These are phyloP conservation scores for Pseudogymnoascus sp. DNA, from an alignment of 2,329 filamentous ascomycete species.

Conservation along the genomic window DNA sequence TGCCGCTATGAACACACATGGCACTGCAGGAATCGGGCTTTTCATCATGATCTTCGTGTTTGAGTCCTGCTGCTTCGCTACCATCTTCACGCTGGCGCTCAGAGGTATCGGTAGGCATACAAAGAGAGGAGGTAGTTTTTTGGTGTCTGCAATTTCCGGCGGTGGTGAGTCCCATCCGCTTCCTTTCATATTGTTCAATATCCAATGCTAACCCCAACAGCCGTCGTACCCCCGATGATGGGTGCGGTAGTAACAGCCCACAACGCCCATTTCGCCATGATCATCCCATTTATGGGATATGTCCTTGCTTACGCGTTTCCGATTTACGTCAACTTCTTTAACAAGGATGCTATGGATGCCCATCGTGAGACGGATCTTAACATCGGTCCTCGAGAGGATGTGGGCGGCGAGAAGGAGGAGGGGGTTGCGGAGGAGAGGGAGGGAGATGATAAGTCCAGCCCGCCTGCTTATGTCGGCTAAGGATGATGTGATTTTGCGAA, in stretches of 20 bases:
- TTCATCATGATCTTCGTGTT: slow-evolving; percentile 46
- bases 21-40: slow-evolving; percentile 43
- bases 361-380: slow-evolving; percentile 7
- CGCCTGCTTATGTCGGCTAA: not conserved
- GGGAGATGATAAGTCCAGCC: not conserved
- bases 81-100: slow-evolving; percentile 46
- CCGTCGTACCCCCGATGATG: slow-evolving; percentile 62
- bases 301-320: slow-evolving; percentile 13
- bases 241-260: slow-evolving; percentile 56
- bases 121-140: slow-evolving; percentile 42
- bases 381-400: not conserved
- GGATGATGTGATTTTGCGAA: not conserved
- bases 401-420: not conserved
- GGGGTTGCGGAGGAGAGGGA: not conserved
- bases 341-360: slow-evolving; percentile 21
- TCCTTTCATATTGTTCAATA: too few relatives aligned
- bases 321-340: slow-evolving; percentile 14
- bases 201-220: not conserved
- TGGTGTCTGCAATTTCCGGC: slow-evolving; percentile 43
- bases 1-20: slow-evolving; percentile 40
- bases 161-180: slow-evolving; percentile 31
- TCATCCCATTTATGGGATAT: slow-evolving; percentile 15
- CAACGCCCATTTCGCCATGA: not conserved
- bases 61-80: slow-evolving; percentile 46
- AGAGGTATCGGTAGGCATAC: slow-evolving; percentile 44